Conservation (phyloP, 305 asterid species). For the Fraxinus dipetala region DNA sequence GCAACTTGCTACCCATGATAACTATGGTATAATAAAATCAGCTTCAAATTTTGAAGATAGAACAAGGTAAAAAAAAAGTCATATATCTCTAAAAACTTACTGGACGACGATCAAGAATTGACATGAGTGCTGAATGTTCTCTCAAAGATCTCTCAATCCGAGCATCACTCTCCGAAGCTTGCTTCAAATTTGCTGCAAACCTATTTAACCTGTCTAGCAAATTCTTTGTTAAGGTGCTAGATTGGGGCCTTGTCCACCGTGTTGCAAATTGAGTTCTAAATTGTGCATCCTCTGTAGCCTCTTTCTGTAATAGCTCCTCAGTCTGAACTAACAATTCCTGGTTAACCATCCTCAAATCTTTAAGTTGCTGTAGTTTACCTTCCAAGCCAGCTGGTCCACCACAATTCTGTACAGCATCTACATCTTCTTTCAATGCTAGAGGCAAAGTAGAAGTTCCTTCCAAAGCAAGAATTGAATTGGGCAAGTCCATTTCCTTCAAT, state of each 20-base stretch:
- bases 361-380: conserved; percentile 83
- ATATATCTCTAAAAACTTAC: conserved; percentile 45
- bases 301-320: conserved; percentile 93
- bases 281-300: conserved; percentile 82
- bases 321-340: conserved; percentile 84
- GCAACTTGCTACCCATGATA: neutral
- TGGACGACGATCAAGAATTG: conserved; percentile 85
- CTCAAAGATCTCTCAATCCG: conserved; percentile 94
- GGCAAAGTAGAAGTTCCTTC: conserved; percentile 76
- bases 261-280: conserved; percentile 93
- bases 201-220: conserved; percentile 83
- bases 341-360: conserved; percentile 90
- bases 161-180: conserved; percentile 94
- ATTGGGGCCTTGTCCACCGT: conserved; percentile 96
- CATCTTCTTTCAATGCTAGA: conserved; percentile 65
- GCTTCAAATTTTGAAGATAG: conserved; percentile 3
- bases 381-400: conserved; percentile 97
- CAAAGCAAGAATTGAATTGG: conserved; percentile 86
- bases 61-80: conserved; percentile 10
- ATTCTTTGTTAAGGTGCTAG: conserved; percentile 87
- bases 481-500: conserved; percentile 94
- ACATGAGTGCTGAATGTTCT: conserved; percentile 77
- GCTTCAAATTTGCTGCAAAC: conserved; percentile 92
- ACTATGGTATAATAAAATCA: neutral
- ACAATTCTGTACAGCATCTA: conserved; percentile 88